A percentile compares a stretch with the other conserved stretches of the same genome.
phyloP scores from a whole-genome alignment of 495 filamentous ascomycete species.

The Penicillium cinerascens region DNA sequence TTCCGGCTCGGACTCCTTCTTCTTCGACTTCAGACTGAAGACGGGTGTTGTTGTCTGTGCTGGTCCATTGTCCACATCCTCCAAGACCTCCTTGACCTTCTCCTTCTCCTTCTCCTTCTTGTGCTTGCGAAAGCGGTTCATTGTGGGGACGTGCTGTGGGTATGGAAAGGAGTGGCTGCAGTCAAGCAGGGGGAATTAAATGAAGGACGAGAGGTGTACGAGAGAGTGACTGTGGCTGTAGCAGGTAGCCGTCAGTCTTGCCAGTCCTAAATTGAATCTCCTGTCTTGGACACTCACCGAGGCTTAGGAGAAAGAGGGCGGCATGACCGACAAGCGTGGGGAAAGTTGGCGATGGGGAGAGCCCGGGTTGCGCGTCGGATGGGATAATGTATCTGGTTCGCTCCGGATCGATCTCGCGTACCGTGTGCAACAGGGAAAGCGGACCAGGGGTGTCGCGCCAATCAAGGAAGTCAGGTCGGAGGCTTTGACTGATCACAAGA shows the following conservation, averaged over 20 bases:
- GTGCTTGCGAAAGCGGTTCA: constrained; percentile 74
- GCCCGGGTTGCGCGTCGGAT: not conserved
- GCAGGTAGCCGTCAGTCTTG: constrained; percentile 2
- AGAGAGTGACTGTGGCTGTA: constrained; percentile 6
- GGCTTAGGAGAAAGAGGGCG: constrained; percentile 18
- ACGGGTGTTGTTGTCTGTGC: constrained; percentile 9
- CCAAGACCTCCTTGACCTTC: constrained; percentile 31
- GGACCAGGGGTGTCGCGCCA: constrained; percentile 17
- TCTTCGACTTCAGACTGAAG: constrained; percentile 47
- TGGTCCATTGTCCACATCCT: constrained; percentile 13
- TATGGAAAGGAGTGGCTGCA: constrained; percentile 6
- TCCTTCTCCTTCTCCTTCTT: constrained; percentile 50
- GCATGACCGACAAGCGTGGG: constrained; percentile 22
- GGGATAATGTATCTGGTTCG: not conserved
- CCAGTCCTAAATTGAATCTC: not conserved
- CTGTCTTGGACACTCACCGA: constrained; percentile 13
- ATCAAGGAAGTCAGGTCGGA: constrained; percentile 7
- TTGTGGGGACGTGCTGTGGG: constrained; percentile 26
- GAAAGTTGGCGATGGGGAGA: constrained; percentile 5
- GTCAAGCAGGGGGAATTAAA: not conserved
- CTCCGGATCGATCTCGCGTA: constrained; percentile 12
- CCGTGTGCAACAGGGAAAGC: constrained; percentile 1
- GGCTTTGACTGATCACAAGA: constrained; percentile 22
- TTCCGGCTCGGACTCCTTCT: constrained; percentile 52
- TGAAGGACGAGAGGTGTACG: not conserved